Percentiles rank a stretch among this genome's conserved stretches.
Evolutionary conservation across 108 stramenopile genomes (phyloP).

Genomic region (Conticribra guillardii): DNA sequence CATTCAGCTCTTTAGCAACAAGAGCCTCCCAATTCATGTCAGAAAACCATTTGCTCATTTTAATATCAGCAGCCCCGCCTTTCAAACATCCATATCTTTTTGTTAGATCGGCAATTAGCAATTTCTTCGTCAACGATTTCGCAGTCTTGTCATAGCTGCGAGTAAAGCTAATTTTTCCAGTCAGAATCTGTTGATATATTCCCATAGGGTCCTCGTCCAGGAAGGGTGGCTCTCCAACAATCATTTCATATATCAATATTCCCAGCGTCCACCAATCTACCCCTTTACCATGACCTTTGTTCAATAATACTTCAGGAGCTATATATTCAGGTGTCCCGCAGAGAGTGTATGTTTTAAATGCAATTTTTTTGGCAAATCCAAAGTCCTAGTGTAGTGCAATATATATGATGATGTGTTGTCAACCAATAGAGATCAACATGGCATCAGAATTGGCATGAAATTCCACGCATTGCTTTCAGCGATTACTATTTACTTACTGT

Average conservation of each 20-base stretch:
- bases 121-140: constrained; percentile 79
- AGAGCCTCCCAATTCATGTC: constrained; percentile 69
- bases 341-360: constrained; percentile 89
- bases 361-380: constrained; percentile 74
- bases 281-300: constrained; percentile 92
- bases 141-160: constrained; percentile 74
- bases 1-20: constrained; percentile 49
- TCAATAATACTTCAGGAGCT: constrained; percentile 90
- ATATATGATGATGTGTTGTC: constrained; percentile 3
- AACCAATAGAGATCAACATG: too few species aligned
- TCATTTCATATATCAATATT: constrained; percentile 86
- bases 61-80: constrained; percentile 79
- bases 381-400: constrained; percentile 18
- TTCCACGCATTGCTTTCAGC: constrained; percentile 55
- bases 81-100: constrained; percentile 86
- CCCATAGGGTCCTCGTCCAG: constrained; percentile 85
- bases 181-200: constrained; percentile 78
- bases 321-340: constrained; percentile 97
- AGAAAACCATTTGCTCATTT: constrained; percentile 72
- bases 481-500: constrained; percentile 86
- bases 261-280: constrained; percentile 96
- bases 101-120: constrained; percentile 75
- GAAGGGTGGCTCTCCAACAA: constrained; percentile 89
- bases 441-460: too few species aligned
- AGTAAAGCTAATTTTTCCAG: constrained; percentile 76